Base-by-base conservation (phyloP, 2,329 filamentous ascomycete species). In the Stachybotrys echinatus region DNA sequence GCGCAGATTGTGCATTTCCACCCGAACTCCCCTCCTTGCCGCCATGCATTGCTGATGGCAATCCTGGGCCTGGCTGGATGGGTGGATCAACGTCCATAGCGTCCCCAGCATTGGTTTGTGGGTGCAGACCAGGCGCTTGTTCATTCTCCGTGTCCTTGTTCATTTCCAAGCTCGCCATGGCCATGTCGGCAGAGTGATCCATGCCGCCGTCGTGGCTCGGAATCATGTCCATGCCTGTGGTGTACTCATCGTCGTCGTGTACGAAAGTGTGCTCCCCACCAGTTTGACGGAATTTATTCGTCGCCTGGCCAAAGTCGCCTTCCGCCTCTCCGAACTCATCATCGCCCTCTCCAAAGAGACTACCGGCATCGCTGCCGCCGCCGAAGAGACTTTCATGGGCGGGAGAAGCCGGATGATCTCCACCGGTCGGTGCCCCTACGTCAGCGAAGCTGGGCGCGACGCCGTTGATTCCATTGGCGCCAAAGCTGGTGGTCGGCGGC, bases 211-310 rank as follows among this genome's bases (percentile, higher is more conserved):
- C 64, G 18, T 68, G 63, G 1, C 58, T 68, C 2, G 71, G 61
- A 48, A 69, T 69, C 61, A 77, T 74, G 37, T 83, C 84, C 68
- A 96, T 86, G 1, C 86, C 86, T 50, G 84, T 75, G 3, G 85
- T 85, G 58, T 95, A 91, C 55, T 92, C 88, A 58, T 95, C 90
- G 39, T 95, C 90, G 42, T 95, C 90, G 12, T 87, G 85, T 1
- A 81, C 88, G 64, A 90, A 95, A 5, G 81, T 84, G 21, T 79
- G 63, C 67, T 68, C 63, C 68, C 85, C 65, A 14, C 73, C 69
- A 10, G 73, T 86, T 5, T 8, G 27, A 34, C 27, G 27, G 27
- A 34, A 34, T 14, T 34, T 34, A 14, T 34, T 34, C 27, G 27
- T 34, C 14, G 27, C 14, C 27, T 34, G 27, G 27, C 27, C 27